phyloP scores from a whole-genome alignment of 306 rosid genomes.

The Sicyos baderoa region DNA sequence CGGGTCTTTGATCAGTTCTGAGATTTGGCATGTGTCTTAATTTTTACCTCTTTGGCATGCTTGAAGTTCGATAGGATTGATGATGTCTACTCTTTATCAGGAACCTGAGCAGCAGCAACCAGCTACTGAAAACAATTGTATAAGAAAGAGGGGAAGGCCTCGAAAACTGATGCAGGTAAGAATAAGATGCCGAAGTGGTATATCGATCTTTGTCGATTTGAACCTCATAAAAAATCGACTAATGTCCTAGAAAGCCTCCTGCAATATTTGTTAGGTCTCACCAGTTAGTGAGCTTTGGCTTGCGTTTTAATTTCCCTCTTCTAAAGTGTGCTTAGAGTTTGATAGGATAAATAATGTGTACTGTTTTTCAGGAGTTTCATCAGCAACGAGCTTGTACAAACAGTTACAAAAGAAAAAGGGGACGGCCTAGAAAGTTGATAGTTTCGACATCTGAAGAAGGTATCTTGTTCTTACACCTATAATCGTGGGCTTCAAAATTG shows the following conservation, averaged over 20 bases:
- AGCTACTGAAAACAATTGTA: too few relatives aligned
- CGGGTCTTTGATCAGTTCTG: neutral
- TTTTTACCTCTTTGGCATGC: neutral
- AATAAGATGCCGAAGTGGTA: too few relatives aligned
- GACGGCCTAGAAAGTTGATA: conserved; percentile 35
- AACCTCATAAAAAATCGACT: too few relatives aligned
- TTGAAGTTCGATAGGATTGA: neutral
- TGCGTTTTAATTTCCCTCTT: neutral
- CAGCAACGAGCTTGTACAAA: conserved; percentile 28
- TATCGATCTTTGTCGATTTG: too few relatives aligned
- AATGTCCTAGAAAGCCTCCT: too few relatives aligned
- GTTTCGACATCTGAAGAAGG: conserved; percentile 26
- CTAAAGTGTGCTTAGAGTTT: neutral
- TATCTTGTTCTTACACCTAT: neutral
- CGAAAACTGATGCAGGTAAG: too few relatives aligned
- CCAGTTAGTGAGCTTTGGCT: neutral
- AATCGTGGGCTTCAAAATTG: neutral
- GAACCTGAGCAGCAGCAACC: too few relatives aligned
- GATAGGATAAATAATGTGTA: conserved; percentile 10
- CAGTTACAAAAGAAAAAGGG: conserved; percentile 40
- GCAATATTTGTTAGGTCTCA: neutral
- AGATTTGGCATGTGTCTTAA: conserved; percentile 4
- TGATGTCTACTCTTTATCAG: too few relatives aligned
- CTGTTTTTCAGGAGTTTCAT: conserved; percentile 27
- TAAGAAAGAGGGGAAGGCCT: too few relatives aligned